Evolutionary conservation across 2,329 filamentous ascomycete genomes (phyloP).

Genomic region (Scorias spongiosa): DNA sequence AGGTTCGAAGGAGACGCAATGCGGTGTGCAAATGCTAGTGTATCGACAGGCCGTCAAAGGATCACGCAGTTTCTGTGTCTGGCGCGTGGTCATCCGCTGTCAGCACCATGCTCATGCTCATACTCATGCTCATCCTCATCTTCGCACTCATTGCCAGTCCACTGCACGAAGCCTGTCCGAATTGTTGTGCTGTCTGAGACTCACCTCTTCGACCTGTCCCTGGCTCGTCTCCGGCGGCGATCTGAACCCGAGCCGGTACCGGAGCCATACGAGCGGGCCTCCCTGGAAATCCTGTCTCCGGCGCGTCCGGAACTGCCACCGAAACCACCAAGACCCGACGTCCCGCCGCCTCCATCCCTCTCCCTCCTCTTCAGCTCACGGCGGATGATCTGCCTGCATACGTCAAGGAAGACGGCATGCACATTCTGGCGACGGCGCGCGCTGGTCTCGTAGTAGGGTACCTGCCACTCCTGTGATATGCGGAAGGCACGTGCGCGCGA

Average conservation of each 20-base stretch:
- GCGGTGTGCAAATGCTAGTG: no score
- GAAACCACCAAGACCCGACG: no score
- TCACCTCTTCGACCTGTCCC: neutral
- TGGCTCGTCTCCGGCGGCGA: neutral
- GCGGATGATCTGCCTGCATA: slow-evolving; percentile 23
- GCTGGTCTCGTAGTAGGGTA: slow-evolving; percentile 82
- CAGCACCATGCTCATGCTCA: no score
- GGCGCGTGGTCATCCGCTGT: neutral
- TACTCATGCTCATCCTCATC: no score
- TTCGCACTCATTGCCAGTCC: neutral
- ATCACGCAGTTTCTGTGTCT: neutral
- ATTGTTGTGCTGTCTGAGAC: neutral
- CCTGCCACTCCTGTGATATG: slow-evolving; percentile 74
- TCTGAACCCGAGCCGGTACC: no score
- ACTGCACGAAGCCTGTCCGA: no score
- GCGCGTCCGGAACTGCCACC: no score
- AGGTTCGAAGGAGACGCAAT: no score
- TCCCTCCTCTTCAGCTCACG: slow-evolving; percentile 9
- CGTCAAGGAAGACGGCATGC: slow-evolving; percentile 60
- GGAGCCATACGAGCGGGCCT: no score
- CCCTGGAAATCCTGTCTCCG: no score
- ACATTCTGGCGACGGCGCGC: slow-evolving; percentile 74
- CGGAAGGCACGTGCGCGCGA: slow-evolving; percentile 66
- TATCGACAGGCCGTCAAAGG: neutral
- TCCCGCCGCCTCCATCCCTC: neutral